Conservation (phyloP, 2,329 filamentous ascomycete genomes). For the Ophiostoma ips region DNA sequence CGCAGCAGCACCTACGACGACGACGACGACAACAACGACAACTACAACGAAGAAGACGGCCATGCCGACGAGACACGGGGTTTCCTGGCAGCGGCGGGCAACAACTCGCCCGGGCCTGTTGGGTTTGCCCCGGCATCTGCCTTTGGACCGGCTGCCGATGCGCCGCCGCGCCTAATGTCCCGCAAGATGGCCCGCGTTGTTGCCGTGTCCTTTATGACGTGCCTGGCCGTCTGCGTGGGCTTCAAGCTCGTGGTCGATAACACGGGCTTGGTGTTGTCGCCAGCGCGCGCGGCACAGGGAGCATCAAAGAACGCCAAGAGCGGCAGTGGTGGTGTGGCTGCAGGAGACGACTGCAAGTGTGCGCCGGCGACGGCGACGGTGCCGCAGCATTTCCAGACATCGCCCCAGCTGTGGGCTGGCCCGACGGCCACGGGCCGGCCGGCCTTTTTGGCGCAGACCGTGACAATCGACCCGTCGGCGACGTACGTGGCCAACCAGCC, state of each 20-base stretch:
- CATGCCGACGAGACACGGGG: constrained; percentile 7
- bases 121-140: neutral
- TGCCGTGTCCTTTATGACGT: constrained; percentile 14
- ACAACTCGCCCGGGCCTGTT: neutral
- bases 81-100: constrained; percentile 1
- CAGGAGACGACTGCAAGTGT: neutral
- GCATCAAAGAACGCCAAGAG: neutral
- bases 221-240: constrained; percentile 14
- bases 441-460: constrained; percentile 59
- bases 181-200: constrained; percentile 10
- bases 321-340: neutral
- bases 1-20: constrained; percentile 4
- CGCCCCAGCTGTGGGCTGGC: constrained; percentile 45
- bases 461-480: constrained; percentile 49
- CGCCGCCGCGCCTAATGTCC: constrained; percentile 5
- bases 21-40: neutral
- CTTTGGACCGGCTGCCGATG: constrained; percentile 1
- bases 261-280: constrained; percentile 9
- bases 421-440: constrained; percentile 56
- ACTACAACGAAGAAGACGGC: constrained; percentile 3
- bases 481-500: constrained; percentile 56
- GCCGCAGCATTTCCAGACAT: constrained; percentile 51
- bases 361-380: constrained; percentile 19
- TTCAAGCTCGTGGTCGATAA: constrained; percentile 15
- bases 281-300: neutral